phyloP scores from a whole-genome alignment of 2,329 filamentous ascomycete species.

The Chrysoporthe puriensis region DNA sequence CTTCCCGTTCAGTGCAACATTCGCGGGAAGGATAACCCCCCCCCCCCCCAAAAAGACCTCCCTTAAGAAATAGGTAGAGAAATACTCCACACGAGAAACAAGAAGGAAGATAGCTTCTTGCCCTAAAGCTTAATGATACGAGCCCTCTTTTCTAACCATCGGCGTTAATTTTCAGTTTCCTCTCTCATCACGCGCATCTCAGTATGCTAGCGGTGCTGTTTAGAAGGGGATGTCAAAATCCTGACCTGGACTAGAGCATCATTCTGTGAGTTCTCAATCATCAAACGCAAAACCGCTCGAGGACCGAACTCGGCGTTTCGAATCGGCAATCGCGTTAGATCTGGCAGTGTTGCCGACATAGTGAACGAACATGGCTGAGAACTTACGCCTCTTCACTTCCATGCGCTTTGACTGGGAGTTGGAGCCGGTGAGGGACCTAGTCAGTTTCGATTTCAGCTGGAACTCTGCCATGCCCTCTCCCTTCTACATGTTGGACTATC shows the following conservation, averaged over 20 bases:
- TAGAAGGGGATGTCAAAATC: not conserved
- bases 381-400: slow-evolving; percentile 70
- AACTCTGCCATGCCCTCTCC: slow-evolving; percentile 59
- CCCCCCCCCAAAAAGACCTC: no score
- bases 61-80: no score
- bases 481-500: slow-evolving; percentile 79
- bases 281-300: not conserved
- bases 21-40: no score
- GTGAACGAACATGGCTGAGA: slow-evolving; percentile 38
- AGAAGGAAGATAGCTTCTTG: no score
- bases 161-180: not conserved
- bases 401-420: slow-evolving; percentile 71
- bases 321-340: not conserved
- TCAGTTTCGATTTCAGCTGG: slow-evolving; percentile 50
- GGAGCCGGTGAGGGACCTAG: slow-evolving; percentile 42
- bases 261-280: not conserved
- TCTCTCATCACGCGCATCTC: not conserved
- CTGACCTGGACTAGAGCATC: not conserved
- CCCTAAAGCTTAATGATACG: no score
- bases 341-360: not conserved
- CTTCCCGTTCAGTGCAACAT: not conserved
- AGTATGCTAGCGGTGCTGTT: not conserved
- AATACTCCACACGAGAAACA: no score
- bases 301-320: not conserved
- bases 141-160: no score